These are phyloP conservation scores for Starmerella apis DNA, from an alignment of 805 yeast species.

Conservation along the genomic window DNA sequence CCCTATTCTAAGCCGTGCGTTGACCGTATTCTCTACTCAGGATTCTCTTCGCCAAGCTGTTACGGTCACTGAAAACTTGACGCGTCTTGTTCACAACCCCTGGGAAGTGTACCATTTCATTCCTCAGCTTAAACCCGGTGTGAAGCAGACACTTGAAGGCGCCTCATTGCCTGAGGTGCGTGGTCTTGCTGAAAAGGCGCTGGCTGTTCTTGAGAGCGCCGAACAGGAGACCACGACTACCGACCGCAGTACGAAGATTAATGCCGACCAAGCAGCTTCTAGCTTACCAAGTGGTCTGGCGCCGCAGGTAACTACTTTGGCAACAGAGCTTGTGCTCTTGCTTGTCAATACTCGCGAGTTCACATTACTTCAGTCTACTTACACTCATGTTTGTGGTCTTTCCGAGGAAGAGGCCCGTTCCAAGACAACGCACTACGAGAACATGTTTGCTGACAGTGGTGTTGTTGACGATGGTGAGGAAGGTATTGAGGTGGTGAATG, in stretches of 20 bases:
- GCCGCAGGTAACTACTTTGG: conserved; percentile 35
- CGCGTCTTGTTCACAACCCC: conserved; percentile 88
- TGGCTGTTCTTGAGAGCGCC: conserved; percentile 71
- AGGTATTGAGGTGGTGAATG: conserved; percentile 83
- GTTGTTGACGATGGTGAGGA: conserved; percentile 56
- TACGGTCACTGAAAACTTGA: conserved; percentile 87
- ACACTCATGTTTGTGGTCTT: conserved; percentile 43
- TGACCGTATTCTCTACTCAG: conserved; percentile 79
- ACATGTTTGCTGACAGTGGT: conserved; percentile 35
- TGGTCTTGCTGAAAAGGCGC: conserved; percentile 81
- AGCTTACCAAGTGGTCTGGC: conserved; percentile 28
- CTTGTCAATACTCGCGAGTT: conserved; percentile 35
- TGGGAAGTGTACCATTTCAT: conserved; percentile 81
- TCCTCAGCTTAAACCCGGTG: conserved; percentile 84
- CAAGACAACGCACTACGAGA: conserved; percentile 28
- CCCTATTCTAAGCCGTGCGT: conserved; percentile 83
- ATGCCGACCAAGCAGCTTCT: conserved; percentile 42
- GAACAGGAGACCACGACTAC: conserved; percentile 66
- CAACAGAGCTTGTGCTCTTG: conserved; percentile 30
- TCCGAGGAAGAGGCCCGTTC: conserved; percentile 32
- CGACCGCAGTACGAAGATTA: conserved; percentile 46
- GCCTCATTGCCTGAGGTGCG: conserved; percentile 96
- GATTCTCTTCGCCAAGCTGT: conserved; percentile 96
- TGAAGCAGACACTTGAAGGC: conserved; percentile 72
- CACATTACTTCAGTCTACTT: conserved; percentile 26